Conservation (phyloP, 306 rosid genomes). For the Cucurbita ficifolia region DNA sequence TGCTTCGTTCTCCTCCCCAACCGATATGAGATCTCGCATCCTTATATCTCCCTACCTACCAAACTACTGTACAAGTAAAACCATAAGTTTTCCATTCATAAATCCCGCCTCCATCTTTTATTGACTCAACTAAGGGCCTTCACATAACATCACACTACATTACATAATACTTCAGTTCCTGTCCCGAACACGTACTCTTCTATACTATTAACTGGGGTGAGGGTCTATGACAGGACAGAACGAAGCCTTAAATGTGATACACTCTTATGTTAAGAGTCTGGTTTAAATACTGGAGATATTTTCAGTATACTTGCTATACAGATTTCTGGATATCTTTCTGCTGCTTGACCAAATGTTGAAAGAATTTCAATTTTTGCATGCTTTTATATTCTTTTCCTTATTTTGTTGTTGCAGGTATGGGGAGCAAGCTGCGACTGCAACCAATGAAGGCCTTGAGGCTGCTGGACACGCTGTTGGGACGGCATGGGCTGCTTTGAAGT, state of each 20-base stretch:
- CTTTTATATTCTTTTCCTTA: constrained; percentile 2
- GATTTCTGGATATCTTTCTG: background rate
- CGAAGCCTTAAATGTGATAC: too few relatives aligned
- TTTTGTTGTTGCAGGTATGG: constrained; percentile 49
- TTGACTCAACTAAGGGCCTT: too few relatives aligned
- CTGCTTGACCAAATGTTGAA: background rate
- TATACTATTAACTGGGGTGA: too few relatives aligned
- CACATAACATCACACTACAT: too few relatives aligned
- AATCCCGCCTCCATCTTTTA: too few relatives aligned
- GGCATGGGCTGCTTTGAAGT: constrained; percentile 72
- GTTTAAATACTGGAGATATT: too few relatives aligned
- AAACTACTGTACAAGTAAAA: background rate
- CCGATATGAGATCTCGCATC: too few relatives aligned
- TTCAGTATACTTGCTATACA: background rate
- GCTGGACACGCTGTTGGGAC: constrained; percentile 88
- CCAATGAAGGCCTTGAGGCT: constrained; percentile 68
- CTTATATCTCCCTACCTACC: background rate
- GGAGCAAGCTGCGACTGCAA: constrained; percentile 71
- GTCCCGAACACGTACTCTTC: too few relatives aligned
- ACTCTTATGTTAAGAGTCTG: too few relatives aligned
- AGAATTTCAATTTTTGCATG: background rate
- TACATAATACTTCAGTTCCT: too few relatives aligned
- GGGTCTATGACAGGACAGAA: too few relatives aligned
- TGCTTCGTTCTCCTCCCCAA: too few relatives aligned
- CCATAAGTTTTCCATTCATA: background rate